phyloP scores from a whole-genome alignment of 2,329 filamentous ascomycete species.

The Diaporthe amygdali region DNA sequence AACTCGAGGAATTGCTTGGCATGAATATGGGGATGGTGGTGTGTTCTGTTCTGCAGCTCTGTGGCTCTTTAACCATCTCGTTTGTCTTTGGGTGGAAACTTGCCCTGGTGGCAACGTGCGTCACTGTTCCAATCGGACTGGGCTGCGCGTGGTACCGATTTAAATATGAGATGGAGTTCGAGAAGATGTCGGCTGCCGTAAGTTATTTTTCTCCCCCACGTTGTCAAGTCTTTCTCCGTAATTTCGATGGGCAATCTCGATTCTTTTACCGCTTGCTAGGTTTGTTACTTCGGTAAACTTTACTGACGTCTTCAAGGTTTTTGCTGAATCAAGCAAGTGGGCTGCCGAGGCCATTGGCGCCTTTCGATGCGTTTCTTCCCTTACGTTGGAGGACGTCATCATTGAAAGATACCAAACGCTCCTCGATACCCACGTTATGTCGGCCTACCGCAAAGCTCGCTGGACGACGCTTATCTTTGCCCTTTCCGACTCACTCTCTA shows the following conservation, averaged over 20 bases:
- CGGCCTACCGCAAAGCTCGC: conserved; percentile 65
- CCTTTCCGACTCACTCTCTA: conserved; percentile 69
- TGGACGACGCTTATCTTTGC: conserved; percentile 71
- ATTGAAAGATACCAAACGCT: conserved; percentile 64
- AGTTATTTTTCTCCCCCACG: not conserved
- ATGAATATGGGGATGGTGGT: conserved; percentile 67
- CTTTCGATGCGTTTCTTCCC: conserved; percentile 72
- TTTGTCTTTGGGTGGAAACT: conserved; percentile 82
- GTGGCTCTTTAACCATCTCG: conserved; percentile 69
- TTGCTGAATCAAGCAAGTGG: conserved; percentile 75
- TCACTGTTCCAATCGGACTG: conserved; percentile 58
- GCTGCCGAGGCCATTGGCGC: conserved; percentile 76
- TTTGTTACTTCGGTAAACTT: not conserved
- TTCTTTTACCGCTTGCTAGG: no score
- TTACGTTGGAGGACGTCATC: conserved; percentile 74
- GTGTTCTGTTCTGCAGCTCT: conserved; percentile 68
- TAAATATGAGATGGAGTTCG: conserved; percentile 69
- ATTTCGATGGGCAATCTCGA: not conserved
- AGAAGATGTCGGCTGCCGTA: conserved; percentile 67
- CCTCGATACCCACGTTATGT: conserved; percentile 61
- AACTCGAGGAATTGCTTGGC: conserved; percentile 67
- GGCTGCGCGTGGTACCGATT: conserved; percentile 56
- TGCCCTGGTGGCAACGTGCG: conserved; percentile 68
- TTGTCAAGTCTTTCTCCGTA: no score
- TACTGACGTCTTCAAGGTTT: conserved; percentile 44